Percentiles rank a stretch among this genome's conserved stretches.
Conservation (phyloP, 2,329 filamentous ascomycete species). For the Emergomyces orientalis region DNA sequence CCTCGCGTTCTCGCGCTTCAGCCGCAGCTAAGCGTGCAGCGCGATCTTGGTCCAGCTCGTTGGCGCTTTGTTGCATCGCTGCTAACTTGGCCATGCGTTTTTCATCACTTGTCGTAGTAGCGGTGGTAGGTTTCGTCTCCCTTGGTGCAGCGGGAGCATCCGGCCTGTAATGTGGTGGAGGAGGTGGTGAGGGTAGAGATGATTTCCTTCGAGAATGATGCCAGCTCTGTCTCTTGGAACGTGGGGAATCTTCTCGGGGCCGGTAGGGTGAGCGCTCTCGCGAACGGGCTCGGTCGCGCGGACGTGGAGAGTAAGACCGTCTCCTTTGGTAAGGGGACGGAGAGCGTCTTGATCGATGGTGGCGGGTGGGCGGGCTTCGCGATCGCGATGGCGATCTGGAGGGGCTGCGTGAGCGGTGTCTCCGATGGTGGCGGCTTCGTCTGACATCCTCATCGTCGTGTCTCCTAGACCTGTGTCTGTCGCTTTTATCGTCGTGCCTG, state of each 20-base stretch:
- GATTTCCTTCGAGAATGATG: constrained; percentile 21
- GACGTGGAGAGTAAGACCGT: constrained; percentile 18
- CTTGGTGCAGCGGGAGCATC: constrained; percentile 9
- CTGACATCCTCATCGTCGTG: constrained; percentile 19
- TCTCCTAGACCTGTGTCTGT: constrained; percentile 21
- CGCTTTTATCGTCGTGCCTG: constrained; percentile 15
- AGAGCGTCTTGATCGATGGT: constrained; percentile 16
- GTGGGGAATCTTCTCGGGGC: constrained; percentile 25
- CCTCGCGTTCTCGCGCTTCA: constrained; percentile 54
- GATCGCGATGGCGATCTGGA: constrained; percentile 37
- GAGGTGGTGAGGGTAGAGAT: no score
- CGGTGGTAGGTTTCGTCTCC: constrained; percentile 12
- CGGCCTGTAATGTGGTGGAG: constrained; percentile 8
- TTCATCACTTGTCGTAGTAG: constrained; percentile 10
- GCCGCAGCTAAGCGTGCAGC: constrained; percentile 55
- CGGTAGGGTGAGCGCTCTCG: constrained; percentile 30
- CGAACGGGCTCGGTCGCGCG: constrained; percentile 20
- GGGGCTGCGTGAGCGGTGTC: constrained; percentile 38
- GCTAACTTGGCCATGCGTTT: constrained; percentile 56
- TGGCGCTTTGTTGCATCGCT: constrained; percentile 61
- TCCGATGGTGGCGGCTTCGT: constrained; percentile 33
- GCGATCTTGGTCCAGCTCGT: constrained; percentile 58
- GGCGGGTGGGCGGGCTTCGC: constrained; percentile 23
- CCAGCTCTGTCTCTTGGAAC: constrained; percentile 24
- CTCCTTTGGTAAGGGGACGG: constrained; percentile 18